Percentiles rank a stretch among this genome's conserved stretches.
Evolutionary conservation across 345 rosid genomes (phyloP).

Genomic region (Anacardium occidentale): DNA sequence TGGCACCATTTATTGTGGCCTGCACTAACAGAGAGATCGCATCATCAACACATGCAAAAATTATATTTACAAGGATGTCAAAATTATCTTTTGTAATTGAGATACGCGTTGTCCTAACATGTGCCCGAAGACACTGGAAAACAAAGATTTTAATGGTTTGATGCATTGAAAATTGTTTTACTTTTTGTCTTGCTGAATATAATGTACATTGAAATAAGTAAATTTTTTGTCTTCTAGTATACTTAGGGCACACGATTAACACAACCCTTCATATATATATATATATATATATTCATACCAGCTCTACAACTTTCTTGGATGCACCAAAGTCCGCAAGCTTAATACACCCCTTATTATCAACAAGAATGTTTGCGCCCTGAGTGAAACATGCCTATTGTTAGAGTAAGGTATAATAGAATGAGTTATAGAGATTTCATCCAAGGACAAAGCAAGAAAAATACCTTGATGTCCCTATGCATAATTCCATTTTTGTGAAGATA

Average conservation of each 20-base stretch:
- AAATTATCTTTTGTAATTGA: background rate
- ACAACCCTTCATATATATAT: too few species aligned
- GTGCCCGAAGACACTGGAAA: too few species aligned
- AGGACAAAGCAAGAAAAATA: slow-evolving; percentile 12
- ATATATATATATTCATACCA: slow-evolving; percentile 28
- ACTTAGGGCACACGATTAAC: too few species aligned
- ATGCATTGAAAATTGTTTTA: too few species aligned
- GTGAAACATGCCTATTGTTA: slow-evolving; percentile 20
- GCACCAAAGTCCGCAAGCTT: slow-evolving; percentile 95
- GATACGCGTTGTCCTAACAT: too few species aligned
- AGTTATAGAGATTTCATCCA: background rate
- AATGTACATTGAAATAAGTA: too few species aligned
- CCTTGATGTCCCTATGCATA: slow-evolving; percentile 92
- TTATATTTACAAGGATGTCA: background rate
- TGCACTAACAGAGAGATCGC: slow-evolving; percentile 30
- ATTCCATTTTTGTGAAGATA: slow-evolving; percentile 81
- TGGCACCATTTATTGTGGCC: slow-evolving; percentile 87
- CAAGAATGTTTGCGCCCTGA: slow-evolving; percentile 90
- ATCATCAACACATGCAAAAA: slow-evolving; percentile 5
- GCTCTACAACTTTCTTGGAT: slow-evolving; percentile 82
- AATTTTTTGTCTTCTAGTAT: too few species aligned
- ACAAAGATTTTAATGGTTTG: too few species aligned
- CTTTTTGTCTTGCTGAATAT: too few species aligned
- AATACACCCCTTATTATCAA: slow-evolving; percentile 87
- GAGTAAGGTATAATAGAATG: background rate